A percentile compares a stretch with the other conserved stretches of the same genome.
Evolutionary conservation across 2,329 filamentous ascomycete genomes (phyloP).

Genomic region (Ascochyta lentis): DNA sequence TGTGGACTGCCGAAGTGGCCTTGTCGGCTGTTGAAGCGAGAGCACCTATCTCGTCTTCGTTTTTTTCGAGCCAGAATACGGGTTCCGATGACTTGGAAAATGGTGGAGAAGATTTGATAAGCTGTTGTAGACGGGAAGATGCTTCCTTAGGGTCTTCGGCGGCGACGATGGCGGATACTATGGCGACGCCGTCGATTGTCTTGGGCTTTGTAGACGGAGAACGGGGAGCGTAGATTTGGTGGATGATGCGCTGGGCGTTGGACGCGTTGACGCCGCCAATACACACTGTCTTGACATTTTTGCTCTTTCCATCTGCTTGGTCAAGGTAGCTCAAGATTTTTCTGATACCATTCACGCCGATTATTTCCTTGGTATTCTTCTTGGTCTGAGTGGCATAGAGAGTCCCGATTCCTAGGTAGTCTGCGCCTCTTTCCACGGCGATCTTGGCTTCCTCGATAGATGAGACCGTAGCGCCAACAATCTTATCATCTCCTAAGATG

Average conservation of each 20-base stretch:
- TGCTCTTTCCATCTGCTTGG: constrained; percentile 39
- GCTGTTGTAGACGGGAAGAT: constrained; percentile 63
- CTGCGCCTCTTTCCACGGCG: constrained; percentile 78
- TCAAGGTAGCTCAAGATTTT: constrained; percentile 68
- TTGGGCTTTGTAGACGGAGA: constrained; percentile 53
- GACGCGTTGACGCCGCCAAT: constrained; percentile 86
- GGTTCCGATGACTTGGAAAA: constrained; percentile 27
- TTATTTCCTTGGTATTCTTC: constrained; percentile 82
- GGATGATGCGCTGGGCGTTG: constrained; percentile 77
- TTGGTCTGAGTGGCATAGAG: constrained; percentile 85
- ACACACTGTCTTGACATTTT: constrained; percentile 66
- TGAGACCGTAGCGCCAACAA: constrained; percentile 89
- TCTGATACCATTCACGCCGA: constrained; percentile 75
- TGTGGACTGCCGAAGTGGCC: constrained; percentile 67
- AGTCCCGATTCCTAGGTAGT: constrained; percentile 91
- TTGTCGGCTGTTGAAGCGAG: constrained; percentile 29
- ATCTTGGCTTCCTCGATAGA: constrained; percentile 73
- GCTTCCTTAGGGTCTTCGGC: constrained; percentile 70
- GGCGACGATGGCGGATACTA: constrained; percentile 88
- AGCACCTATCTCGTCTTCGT: constrained; percentile 18
- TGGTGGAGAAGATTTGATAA: constrained; percentile 55
- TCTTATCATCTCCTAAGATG: constrained; percentile 76
- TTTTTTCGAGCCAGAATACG: constrained; percentile 28
- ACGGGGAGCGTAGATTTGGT: constrained; percentile 64
- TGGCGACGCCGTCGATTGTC: constrained; percentile 77